A percentile compares a stretch with the other conserved stretches of the same genome.
phyloP scores from a whole-genome alignment of 192 early-diverging fungal species.

The Gonapodya sp. region DNA sequence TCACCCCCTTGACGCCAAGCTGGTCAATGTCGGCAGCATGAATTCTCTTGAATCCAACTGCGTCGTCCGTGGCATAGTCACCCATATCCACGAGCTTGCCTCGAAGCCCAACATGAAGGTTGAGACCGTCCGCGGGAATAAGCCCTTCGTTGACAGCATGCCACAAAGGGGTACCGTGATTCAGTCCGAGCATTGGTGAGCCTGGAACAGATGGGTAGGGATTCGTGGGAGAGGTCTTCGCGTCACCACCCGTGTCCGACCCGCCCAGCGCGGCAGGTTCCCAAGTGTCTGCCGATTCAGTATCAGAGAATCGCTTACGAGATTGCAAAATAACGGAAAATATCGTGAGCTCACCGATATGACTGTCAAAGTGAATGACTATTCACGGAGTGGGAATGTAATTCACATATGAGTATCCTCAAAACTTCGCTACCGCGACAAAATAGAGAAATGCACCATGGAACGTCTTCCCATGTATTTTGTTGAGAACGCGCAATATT shows the following conservation, averaged over 20 bases:
- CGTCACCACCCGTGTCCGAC: neutral
- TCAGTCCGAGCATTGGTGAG: conserved; percentile 6
- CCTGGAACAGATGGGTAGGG: neutral
- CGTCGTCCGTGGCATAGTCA: conserved; percentile 27
- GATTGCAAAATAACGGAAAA: too few relatives aligned
- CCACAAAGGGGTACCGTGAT: conserved; percentile 30
- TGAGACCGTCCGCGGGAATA: conserved; percentile 23
- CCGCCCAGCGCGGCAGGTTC: neutral
- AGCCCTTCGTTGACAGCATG: conserved; percentile 30
- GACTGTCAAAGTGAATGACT: neutral
- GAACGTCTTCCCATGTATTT: neutral
- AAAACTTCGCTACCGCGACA: too few relatives aligned
- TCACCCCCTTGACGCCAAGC: conserved; percentile 29
- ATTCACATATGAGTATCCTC: too few relatives aligned
- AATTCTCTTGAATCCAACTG: conserved; percentile 28
- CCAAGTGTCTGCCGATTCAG: too few relatives aligned
- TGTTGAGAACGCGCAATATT: neutral
- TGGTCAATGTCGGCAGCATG: conserved; percentile 31
- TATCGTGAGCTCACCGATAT: too few relatives aligned
- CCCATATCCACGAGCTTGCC: conserved; percentile 25
- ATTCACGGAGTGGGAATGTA: neutral
- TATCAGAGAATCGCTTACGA: too few relatives aligned
- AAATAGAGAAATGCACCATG: neutral
- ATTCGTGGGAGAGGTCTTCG: neutral
- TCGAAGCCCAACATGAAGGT: conserved; percentile 30